Evolutionary conservation across 169 alveolate genomes (phyloP), one percentile per base, ranked within the genome.

Genomic region (Plasmodium inui): DNA sequence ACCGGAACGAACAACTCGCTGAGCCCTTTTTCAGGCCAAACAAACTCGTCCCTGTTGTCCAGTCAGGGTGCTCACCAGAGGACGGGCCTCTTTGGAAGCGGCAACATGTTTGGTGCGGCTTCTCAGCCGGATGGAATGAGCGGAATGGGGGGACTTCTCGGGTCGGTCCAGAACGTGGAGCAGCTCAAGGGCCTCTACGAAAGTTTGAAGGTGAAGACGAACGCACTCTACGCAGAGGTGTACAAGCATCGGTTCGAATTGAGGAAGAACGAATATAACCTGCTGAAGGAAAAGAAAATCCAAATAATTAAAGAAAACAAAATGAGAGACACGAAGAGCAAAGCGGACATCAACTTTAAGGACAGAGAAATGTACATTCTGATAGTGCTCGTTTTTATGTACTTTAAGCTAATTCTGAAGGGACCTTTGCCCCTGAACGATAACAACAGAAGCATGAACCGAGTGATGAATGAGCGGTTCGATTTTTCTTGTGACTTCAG

Each of bases 341-440:
- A 78, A 41, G 71, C 95, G 14, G 95, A 91, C 55, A 91, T 91
- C 17, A 80, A 91, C 28, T 91, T 91, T 17, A 82, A 72, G 30
- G 95, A 91, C 22, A 91, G 53, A 26, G 95, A 91, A 82, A 91
- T 91, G 95, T 91, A 81, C 46, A 50, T 91, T 3, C 26, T 91
- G 30, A 91, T 91, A 30, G 22, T 91, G 22, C 39, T 91, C 34
- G 95, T 91, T 1, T 91, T 91, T 71, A 91, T 91, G 70, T 91
- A 91, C 67, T 91, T 91, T 82, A 91, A 82, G 28, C 28, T 91
- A 78, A 80, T 91, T 12, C 30, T 91, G 37, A 91, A 91, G 19
- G 95, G 95, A 12, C 95, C 95, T 0, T 37, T 91, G 3, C 95
- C 95, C 44, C 55, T 73, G 6, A 82, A 30, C 32, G 76, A 91